Percentiles rank a stretch among this genome's conserved stretches.
phyloP scores from a whole-genome alignment of 345 rosid species.

The Euphorbia pulcherrima region DNA sequence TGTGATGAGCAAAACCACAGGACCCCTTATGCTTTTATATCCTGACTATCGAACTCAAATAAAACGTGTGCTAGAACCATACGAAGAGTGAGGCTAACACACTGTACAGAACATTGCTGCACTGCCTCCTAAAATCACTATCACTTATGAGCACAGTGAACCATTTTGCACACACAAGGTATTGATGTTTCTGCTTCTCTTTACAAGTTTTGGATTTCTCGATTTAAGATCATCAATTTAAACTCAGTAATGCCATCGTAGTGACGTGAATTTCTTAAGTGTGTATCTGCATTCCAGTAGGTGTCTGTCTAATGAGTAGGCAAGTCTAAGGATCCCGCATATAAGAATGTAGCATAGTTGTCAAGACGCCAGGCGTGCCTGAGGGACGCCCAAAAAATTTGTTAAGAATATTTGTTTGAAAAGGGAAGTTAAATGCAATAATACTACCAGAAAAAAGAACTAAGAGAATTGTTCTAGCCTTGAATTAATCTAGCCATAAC shows the following conservation, averaged over 20 bases:
- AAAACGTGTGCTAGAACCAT: too few species aligned
- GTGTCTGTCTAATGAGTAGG: too few species aligned
- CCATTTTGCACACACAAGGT: neutral
- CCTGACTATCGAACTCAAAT: neutral
- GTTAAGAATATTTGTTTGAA: too few species aligned
- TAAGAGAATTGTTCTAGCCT: too few species aligned
- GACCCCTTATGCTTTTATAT: too few species aligned
- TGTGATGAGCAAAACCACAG: neutral
- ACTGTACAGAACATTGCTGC: neutral
- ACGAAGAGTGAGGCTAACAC: neutral
- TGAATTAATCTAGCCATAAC: too few species aligned
- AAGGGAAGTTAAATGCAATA: too few species aligned
- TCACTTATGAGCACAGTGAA: neutral
- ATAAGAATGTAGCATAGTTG: too few species aligned
- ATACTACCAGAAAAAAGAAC: too few species aligned
- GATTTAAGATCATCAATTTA: neutral
- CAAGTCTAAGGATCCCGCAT: slow-evolving; percentile 4
- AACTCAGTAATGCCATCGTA: neutral
- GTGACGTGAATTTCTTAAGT: too few species aligned
- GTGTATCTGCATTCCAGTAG: neutral
- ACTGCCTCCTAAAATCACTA: neutral
- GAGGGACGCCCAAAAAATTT: too few species aligned
- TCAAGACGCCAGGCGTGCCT: too few species aligned
- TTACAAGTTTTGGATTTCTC: neutral
- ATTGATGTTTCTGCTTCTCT: neutral